Evolutionary conservation across 1,139 yeast genomes (phyloP).

Genomic region (Yamadazyma mexicana): DNA sequence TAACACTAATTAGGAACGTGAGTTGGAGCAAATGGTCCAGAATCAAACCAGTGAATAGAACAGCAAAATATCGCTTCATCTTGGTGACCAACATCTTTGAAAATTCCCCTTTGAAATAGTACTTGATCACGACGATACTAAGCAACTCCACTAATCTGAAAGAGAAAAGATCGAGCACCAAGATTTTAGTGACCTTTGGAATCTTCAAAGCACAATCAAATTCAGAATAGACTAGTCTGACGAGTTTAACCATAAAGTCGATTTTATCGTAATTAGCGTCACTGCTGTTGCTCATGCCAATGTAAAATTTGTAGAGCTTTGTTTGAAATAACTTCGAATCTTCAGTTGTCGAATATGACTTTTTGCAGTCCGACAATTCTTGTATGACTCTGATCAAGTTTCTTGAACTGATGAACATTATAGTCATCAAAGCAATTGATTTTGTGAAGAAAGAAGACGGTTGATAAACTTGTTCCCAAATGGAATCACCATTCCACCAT

Average conservation of each 20-base stretch:
- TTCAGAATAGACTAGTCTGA: slow-evolving; percentile 3
- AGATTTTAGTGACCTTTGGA: slow-evolving; percentile 23
- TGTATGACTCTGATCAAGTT: slow-evolving; percentile 29
- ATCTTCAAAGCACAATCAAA: slow-evolving; percentile 6
- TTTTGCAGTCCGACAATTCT: slow-evolving; percentile 19
- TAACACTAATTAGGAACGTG: slow-evolving; percentile 62
- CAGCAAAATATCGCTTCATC: slow-evolving; percentile 18
- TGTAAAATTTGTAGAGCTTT: slow-evolving; percentile 27
- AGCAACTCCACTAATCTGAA: slow-evolving; percentile 10
- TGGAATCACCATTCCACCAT: slow-evolving; percentile 16
- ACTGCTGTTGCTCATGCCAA: slow-evolving; percentile 18
- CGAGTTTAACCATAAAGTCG: slow-evolving; percentile 4
- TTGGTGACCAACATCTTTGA: slow-evolving; percentile 19
- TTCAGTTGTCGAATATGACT: slow-evolving; percentile 5
- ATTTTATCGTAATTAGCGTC: slow-evolving; percentile 13
- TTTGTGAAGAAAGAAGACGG: slow-evolving; percentile 31
- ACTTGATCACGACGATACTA: slow-evolving; percentile 12
- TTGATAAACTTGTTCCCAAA: slow-evolving; percentile 32
- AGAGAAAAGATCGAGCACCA: slow-evolving; percentile 17
- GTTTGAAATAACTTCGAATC: slow-evolving; percentile 17
- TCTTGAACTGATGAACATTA: slow-evolving; percentile 32
- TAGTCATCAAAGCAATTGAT: slow-evolving; percentile 24
- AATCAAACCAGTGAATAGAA: slow-evolving; percentile 37
- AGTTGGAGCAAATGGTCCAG: slow-evolving; percentile 61
- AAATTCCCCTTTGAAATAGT: slow-evolving; percentile 21